These are phyloP conservation scores for Rhodosorus marinus DNA, from an alignment of 23 red algal genomes.

Conservation along the genomic window DNA sequence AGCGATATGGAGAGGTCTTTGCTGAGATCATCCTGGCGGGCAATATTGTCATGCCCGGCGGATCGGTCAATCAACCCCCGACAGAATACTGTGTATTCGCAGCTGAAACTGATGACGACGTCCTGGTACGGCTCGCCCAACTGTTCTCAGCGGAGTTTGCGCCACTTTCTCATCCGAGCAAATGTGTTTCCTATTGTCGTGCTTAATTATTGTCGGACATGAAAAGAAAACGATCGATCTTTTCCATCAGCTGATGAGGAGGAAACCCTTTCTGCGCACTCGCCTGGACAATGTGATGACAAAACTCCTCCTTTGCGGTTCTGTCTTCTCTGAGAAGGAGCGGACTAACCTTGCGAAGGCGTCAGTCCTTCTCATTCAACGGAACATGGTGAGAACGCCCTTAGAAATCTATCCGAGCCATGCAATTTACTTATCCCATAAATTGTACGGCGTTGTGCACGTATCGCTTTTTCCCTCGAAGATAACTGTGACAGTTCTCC, in stretches of 20 bases:
- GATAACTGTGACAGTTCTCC: background rate
- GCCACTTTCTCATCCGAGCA: too few species aligned
- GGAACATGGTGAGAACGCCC: constrained; percentile 26
- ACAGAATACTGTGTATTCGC: constrained; percentile 29
- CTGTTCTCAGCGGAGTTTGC: too few species aligned
- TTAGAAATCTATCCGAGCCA: too few species aligned
- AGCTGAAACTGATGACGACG: constrained; percentile 6
- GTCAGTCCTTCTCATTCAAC: constrained; percentile 26
- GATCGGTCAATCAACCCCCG: constrained; percentile 24
- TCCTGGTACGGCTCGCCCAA: too few species aligned
- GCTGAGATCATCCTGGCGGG: constrained; percentile 59
- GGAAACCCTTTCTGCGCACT: constrained; percentile 56
- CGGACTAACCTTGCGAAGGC: constrained; percentile 28
- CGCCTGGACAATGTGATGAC: constrained; percentile 36
- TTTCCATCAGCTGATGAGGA: constrained; percentile 53
- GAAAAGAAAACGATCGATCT: constrained; percentile 36
- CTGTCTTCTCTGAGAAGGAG: constrained; percentile 14
- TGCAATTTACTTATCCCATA: too few species aligned
- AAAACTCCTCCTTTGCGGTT: constrained; percentile 30
- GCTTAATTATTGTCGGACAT: too few species aligned
- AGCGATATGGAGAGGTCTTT: constrained; percentile 64
- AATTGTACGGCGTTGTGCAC: background rate
- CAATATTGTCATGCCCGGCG: constrained; percentile 70
- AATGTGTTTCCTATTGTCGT: too few species aligned
- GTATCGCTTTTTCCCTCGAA: background rate